Percentiles rank a stretch among this genome's conserved stretches.
Evolutionary conservation across 345 rosid genomes (phyloP).

Genomic region (Litchi chinensis): DNA sequence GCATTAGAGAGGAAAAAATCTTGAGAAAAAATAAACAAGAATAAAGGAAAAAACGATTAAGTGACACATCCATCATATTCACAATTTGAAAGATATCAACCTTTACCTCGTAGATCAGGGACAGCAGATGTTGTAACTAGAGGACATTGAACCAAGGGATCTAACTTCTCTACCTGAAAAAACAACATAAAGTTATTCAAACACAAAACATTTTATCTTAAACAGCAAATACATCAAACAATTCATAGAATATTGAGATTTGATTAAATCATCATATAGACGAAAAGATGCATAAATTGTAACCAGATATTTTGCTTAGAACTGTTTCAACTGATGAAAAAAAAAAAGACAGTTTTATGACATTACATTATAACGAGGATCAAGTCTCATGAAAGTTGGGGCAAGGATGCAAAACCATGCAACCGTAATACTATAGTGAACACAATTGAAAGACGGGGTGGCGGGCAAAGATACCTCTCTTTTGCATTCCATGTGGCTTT

Average conservation of each 20-base stretch:
- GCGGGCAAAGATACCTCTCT: slow-evolving; percentile 65
- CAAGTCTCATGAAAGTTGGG: background rate
- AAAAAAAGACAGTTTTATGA: slow-evolving; percentile 48
- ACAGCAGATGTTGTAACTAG: slow-evolving; percentile 60
- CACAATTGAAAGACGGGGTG: background rate
- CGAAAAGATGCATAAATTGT: slow-evolving; percentile 23
- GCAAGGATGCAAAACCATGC: slow-evolving; percentile 2
- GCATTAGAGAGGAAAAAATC: background rate
- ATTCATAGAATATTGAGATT: background rate
- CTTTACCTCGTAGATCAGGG: slow-evolving; percentile 79
- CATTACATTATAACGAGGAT: slow-evolving; percentile 16
- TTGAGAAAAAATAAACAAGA: no score
- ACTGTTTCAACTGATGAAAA: slow-evolving; percentile 64
- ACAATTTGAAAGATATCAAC: slow-evolving; percentile 17
- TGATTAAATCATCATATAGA: background rate
- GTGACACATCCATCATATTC: no score
- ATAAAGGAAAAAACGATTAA: no score
- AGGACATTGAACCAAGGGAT: slow-evolving; percentile 80
- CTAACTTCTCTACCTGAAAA: slow-evolving; percentile 70
- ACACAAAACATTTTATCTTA: background rate
- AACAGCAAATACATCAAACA: background rate
- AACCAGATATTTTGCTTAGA: slow-evolving; percentile 46
- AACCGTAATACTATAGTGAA: background rate
- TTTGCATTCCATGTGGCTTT: slow-evolving; percentile 87
- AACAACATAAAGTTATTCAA: background rate